Percentiles rank a stretch among this genome's conserved stretches.
Evolutionary conservation across 768 basidiomycete species (phyloP).

Genomic region (Pleurotus djamor): DNA sequence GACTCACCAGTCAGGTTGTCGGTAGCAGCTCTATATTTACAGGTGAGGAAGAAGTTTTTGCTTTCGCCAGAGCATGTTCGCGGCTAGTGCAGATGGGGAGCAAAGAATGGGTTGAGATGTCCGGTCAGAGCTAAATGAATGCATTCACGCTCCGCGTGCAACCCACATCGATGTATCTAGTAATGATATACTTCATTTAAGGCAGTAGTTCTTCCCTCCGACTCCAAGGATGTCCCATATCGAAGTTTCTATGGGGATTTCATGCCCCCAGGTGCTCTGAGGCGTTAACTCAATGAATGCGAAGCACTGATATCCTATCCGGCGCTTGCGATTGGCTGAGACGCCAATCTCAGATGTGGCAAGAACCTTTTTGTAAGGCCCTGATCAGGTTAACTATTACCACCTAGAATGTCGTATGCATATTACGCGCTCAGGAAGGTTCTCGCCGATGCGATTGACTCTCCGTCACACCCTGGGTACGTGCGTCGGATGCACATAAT

Average conservation of each 20-base stretch:
- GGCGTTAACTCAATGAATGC: too few species aligned
- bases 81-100: constrained; percentile 89
- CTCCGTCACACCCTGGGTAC: not conserved
- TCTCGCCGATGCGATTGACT: not conserved
- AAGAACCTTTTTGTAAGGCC: not conserved
- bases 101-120: constrained; percentile 73
- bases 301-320: not conserved
- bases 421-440: not conserved
- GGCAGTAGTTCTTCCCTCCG: not conserved
- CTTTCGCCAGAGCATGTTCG: constrained; percentile 92
- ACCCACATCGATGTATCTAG: not conserved
- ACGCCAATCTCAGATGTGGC: not conserved
- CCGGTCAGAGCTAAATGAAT: constrained; percentile 25
- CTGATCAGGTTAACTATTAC: not conserved
- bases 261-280: too few species aligned
- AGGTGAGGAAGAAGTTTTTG: constrained; percentile 96
- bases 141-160: not conserved
- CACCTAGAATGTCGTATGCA: not conserved
- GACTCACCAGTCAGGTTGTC: constrained; percentile 72
- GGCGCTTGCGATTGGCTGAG: not conserved
- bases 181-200: not conserved
- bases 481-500: too few species aligned
- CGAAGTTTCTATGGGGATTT: not conserved
- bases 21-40: constrained; percentile 89
- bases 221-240: not conserved